Base-by-base conservation (phyloP, 176 grass and related monocot species). In the Lolium multiflorum region DNA sequence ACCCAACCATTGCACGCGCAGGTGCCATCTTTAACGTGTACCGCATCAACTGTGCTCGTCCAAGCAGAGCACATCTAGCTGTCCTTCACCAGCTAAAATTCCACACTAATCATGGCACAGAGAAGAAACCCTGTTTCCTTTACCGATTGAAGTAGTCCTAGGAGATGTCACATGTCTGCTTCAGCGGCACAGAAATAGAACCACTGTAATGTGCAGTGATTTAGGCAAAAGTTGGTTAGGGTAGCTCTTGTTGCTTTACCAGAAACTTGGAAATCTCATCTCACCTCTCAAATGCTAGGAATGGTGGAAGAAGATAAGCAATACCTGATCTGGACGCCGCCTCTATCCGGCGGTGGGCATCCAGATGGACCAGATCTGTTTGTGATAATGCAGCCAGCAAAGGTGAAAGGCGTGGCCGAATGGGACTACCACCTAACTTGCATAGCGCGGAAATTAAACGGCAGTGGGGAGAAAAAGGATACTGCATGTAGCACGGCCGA, bases 301-400 rank as follows among this genome's bases (percentile, higher is more conserved):
- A 31, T 18, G 39, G 65, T 46, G 44, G 55, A 8, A 7, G 52
- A 56, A 54, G 52, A 55, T 6, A 38, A 3, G 67, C 49, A 11
- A 8, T 6, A 55, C 61, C 39, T 41, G 81, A 78, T 71, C 60
- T 26, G 81, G 28, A 31, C 28, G 13, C 11, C 49, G 49, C 12
- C 13, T 9, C 8, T 48, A 41, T 41, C 39, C 47, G 47, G 9
- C 47, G 47, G 9, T 41, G 49, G 11, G 12, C 3, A 14, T 12
- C 49, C 49, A 15, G 49, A 15, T 12, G 12, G 13, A 51, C 12
- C 12, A 51, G 49, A 51, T 68, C 43, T 24, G 64, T 4, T 38
- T 13, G 72, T 58, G 18, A 83, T 83, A 90, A 83, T 49, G 56
- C n/a, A n/a, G n/a, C n/a, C 84, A 66, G 21, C 55, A 74, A 77